A percentile compares a stretch with the other conserved stretches of the same genome.
These are phyloP conservation scores for Pochonia chlamydosporia DNA, from an alignment of 2,329 filamentous ascomycete genomes.

Conservation along the genomic window DNA sequence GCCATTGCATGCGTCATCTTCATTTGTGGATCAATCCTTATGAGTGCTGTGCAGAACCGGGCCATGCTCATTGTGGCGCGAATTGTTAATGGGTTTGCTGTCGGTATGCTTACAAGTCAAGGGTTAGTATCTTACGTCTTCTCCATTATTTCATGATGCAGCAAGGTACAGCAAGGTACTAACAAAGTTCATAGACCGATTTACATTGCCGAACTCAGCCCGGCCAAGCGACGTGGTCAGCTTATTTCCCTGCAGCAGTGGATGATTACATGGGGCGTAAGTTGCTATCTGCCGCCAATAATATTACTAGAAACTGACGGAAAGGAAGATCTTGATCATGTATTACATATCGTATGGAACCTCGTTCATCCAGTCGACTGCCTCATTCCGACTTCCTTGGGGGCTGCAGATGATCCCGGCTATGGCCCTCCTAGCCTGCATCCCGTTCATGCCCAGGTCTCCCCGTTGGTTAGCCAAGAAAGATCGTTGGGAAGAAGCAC, in stretches of 20 bases:
- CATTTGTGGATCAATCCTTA: slow-evolving; percentile 12
- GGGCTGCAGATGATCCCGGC: slow-evolving; percentile 56
- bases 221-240: slow-evolving; percentile 44
- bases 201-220: slow-evolving; percentile 54
- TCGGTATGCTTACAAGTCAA: slow-evolving; percentile 57
- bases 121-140: background rate
- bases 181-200: slow-evolving; percentile 35
- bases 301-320: slow-evolving; percentile 5
- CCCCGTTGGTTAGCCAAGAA: slow-evolving; percentile 57
- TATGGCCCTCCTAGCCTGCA: slow-evolving; percentile 46
- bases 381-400: slow-evolving; percentile 59
- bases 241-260: slow-evolving; percentile 62
- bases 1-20: slow-evolving; percentile 17
- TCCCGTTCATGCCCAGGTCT: slow-evolving; percentile 53
- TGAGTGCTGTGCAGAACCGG: slow-evolving; percentile 15
- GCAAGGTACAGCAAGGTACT: background rate
- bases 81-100: slow-evolving; percentile 56
- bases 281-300: slow-evolving; percentile 21
- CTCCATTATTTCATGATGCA: too few species aligned
- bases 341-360: slow-evolving; percentile 60
- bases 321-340: slow-evolving; percentile 51
- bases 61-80: slow-evolving; percentile 40
- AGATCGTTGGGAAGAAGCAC: slow-evolving; percentile 49
- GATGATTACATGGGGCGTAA: slow-evolving; percentile 14
- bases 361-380: slow-evolving; percentile 48